phyloP scores from a whole-genome alignment of 208 protist genomes.

The Crithidia expoeki region DNA sequence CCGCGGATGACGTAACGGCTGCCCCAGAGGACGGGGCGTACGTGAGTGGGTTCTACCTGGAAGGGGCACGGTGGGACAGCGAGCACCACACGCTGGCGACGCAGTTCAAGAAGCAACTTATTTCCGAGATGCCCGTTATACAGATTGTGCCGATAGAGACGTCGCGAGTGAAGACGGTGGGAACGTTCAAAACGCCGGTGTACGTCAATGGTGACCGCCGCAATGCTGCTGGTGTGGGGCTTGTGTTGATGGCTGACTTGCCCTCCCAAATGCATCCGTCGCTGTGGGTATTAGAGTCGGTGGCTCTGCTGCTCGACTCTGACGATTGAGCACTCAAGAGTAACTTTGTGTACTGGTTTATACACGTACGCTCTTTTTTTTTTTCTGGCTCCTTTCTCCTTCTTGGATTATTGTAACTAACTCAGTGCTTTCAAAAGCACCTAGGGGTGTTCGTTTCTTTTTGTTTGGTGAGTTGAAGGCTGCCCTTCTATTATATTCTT shows the following conservation, averaged over 20 bases:
- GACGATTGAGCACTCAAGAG: constrained; percentile 60
- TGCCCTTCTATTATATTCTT: neutral
- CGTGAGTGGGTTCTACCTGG: constrained; percentile 96
- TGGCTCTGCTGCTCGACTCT: constrained; percentile 95
- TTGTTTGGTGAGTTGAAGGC: too few species aligned
- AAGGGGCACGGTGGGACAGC: constrained; percentile 97
- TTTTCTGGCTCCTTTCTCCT: neutral
- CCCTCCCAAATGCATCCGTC: constrained; percentile 91
- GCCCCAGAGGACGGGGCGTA: constrained; percentile 96
- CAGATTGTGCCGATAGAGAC: constrained; percentile 97
- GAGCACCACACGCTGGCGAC: constrained; percentile 73
- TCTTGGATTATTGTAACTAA: too few species aligned
- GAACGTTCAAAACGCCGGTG: constrained; percentile 97
- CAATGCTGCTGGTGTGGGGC: constrained; percentile 97
- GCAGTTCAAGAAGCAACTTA: constrained; percentile 96
- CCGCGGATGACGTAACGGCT: constrained; percentile 72
- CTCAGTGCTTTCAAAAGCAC: neutral
- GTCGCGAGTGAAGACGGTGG: constrained; percentile 94
- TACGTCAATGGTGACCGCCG: constrained; percentile 97
- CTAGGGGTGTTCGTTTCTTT: neutral
- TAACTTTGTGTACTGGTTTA: neutral
- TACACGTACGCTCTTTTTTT: constrained; percentile 10
- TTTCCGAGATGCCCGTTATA: constrained; percentile 97
- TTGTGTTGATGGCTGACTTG: constrained; percentile 98
- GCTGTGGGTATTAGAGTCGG: constrained; percentile 97